Evolutionary conservation across 208 protist genomes (phyloP).

Genomic region (Tritrichomonas musculus): DNA sequence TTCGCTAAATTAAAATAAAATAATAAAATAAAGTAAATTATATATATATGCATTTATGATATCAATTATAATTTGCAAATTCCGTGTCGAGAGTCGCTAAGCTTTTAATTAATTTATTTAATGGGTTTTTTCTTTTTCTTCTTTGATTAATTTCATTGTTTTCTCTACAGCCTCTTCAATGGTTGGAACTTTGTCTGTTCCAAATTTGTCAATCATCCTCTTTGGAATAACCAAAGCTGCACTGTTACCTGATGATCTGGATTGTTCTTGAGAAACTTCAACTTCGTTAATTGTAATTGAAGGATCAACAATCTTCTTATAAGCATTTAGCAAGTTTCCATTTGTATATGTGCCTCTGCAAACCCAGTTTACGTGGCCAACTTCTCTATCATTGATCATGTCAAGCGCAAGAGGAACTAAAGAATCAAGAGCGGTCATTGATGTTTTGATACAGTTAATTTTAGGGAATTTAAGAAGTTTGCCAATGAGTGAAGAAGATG

Average conservation of each 20-base stretch:
- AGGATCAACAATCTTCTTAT: not conserved
- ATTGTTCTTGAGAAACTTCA: not conserved
- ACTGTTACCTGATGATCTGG: not conserved
- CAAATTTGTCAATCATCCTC: not conserved
- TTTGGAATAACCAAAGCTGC: not conserved
- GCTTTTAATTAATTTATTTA: no score
- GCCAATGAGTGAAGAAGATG: not conserved
- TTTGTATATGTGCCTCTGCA: not conserved
- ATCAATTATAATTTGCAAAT: no score
- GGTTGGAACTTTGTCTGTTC: not conserved
- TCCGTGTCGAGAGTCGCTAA: no score
- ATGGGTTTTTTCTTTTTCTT: not conserved
- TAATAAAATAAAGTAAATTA: no score
- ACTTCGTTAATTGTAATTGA: not conserved
- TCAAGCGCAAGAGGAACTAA: not conserved
- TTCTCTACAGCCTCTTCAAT: not conserved
- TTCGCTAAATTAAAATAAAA: no score
- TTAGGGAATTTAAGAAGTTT: not conserved
- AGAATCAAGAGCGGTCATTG: not conserved
- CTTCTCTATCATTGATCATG: not conserved
- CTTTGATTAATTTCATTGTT: not conserved
- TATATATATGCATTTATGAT: no score
- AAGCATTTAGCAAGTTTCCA: not conserved
- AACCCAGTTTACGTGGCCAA: not conserved
- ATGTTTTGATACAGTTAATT: not conserved